phyloP scores from a whole-genome alignment of 305 asterid species.

The Ilex paraguariensis region DNA sequence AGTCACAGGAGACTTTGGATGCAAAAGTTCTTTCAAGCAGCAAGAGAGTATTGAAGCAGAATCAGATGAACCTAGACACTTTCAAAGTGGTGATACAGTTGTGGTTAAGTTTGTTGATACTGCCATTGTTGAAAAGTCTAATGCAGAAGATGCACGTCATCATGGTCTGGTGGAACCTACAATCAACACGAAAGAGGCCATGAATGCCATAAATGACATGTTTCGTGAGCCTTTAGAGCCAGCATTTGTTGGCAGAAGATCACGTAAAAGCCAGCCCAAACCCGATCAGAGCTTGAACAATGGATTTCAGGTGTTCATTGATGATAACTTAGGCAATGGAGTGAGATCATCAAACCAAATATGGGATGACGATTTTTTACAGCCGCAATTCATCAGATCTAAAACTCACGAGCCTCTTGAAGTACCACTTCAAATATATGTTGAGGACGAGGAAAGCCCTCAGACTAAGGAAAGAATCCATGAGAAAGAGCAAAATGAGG shows the following conservation, averaged over 20 bases:
- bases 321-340: conserved; percentile 32
- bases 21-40: conserved; percentile 5
- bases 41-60: conserved; percentile 17
- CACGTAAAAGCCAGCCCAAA: conserved; percentile 29
- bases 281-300: conserved; percentile 18
- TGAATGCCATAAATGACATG: conserved; percentile 78
- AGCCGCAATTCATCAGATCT: conserved; percentile 12
- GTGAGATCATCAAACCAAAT: conserved; percentile 22
- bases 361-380: conserved; percentile 19
- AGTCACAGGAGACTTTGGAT: conserved; percentile 15
- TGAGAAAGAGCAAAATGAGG: conserved; percentile 3
- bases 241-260: conserved; percentile 39
- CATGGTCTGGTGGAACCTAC: conserved; percentile 94
- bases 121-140: conserved; percentile 61
- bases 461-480: conserved; percentile 3
- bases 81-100: conserved; percentile 38
- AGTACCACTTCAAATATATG: too few species aligned
- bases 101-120: conserved; percentile 63
- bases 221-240: conserved; percentile 58
- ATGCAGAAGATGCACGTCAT: conserved; percentile 76
- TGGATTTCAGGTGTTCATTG: conserved; percentile 38
- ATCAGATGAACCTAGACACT: conserved; percentile 22
- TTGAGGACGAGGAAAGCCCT: too few species aligned
- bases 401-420: conserved; percentile 26
- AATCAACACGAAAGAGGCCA: conserved; percentile 78